Evolutionary conservation across 1,139 yeast species (phyloP).

Genomic region (Pichia sp.): DNA sequence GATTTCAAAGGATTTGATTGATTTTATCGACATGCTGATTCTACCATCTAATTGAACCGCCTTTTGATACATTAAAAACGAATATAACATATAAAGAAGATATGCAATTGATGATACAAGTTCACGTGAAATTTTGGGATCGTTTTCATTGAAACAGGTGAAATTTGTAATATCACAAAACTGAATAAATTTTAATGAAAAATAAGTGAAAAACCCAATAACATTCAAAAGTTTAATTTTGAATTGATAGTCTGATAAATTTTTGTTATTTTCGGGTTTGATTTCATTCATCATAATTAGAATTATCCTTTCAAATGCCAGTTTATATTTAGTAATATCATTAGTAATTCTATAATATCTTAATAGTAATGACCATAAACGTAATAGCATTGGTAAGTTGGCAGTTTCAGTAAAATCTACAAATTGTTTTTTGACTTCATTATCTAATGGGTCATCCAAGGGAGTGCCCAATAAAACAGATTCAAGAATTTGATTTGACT

Average conservation of each 20-base stretch:
- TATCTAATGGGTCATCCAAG: too few relatives aligned
- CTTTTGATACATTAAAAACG: conserved; percentile 46
- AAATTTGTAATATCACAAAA: conserved; percentile 23
- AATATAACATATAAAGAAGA: conserved; percentile 38
- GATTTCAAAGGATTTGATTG: conserved; percentile 33
- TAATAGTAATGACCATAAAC: conserved; percentile 71
- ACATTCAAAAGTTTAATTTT: conserved; percentile 24
- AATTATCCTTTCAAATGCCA: conserved; percentile 52
- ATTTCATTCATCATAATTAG: conserved; percentile 38
- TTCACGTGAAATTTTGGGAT: not conserved
- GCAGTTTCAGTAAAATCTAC: conserved; percentile 54
- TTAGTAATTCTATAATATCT: conserved; percentile 47
- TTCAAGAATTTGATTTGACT: conserved; percentile 36
- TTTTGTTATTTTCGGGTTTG: conserved; percentile 22
- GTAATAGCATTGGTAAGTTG: conserved; percentile 59
- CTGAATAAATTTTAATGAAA: conserved; percentile 29
- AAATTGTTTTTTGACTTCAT: conserved; percentile 43
- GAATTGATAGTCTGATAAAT: conserved; percentile 13
- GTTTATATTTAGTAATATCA: conserved; percentile 37
- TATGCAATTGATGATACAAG: conserved; percentile 23
- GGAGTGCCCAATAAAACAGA: conserved; percentile 33
- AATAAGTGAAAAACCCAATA: conserved; percentile 44
- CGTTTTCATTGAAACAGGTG: conserved; percentile 11
- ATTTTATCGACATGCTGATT: conserved; percentile 22
- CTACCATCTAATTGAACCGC: conserved; percentile 29